phyloP scores from a whole-genome alignment of 2,329 filamentous ascomycete species.

The Aspergillus quadricinctus region DNA sequence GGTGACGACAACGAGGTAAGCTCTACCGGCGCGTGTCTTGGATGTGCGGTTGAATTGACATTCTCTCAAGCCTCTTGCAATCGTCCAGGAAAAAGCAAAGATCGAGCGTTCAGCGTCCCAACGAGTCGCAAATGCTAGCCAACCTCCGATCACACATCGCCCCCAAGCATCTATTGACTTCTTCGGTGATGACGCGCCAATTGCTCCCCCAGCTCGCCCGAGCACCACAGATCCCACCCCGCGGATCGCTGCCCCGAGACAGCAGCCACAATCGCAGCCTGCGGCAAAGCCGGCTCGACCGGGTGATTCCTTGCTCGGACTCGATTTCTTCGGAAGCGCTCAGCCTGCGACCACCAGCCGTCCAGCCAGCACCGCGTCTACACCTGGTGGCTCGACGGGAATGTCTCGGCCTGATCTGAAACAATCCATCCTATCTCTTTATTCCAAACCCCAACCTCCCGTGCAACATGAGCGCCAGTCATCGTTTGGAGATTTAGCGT shows the following conservation, averaged over 20 bases:
- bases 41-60: constrained; percentile 17
- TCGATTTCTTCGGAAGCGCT: constrained; percentile 83
- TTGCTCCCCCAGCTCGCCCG: constrained; percentile 62
- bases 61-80: constrained; percentile 53
- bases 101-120: constrained; percentile 57
- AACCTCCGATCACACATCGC: constrained; percentile 40
- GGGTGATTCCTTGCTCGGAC: constrained; percentile 78
- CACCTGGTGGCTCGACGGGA: constrained; percentile 51
- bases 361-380: constrained; percentile 74
- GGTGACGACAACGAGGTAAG: constrained; percentile 76
- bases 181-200: constrained; percentile 67
- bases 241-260: constrained; percentile 56
- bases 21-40: constrained; percentile 24
- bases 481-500: constrained; percentile 66
- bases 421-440: constrained; percentile 93
- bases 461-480: constrained; percentile 55
- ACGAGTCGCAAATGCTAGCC: constrained; percentile 44
- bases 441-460: constrained; percentile 71
- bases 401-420: constrained; percentile 89
- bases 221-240: constrained; percentile 67
- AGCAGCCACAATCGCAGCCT: constrained; percentile 51
- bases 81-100: constrained; percentile 68
- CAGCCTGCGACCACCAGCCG: constrained; percentile 65
- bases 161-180: constrained; percentile 63
- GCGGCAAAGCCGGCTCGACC: constrained; percentile 61